Evolutionary conservation across 208 protist species (phyloP), one percentile per base, ranked within the genome.

Genomic region (Crithidia brevicula): DNA sequence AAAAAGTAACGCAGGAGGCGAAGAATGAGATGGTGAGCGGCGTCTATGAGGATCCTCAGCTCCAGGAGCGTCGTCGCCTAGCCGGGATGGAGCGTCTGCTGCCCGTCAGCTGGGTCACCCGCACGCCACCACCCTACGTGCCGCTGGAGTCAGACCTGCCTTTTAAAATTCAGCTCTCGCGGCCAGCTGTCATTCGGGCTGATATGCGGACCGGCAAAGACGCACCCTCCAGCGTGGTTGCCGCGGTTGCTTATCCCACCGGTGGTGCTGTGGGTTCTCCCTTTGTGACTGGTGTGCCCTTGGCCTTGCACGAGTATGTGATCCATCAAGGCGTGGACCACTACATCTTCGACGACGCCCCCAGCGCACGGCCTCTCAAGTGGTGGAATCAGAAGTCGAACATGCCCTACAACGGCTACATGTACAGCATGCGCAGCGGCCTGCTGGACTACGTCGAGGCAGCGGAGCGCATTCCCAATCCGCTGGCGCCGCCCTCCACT

Each of bases 331-430:
- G 91, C 18, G 86, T 92, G 20, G 86, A 91, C 45, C 88, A 94
- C 59, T 96, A 94, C 77, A 63, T 93, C 71, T 93, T 85, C 69
- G 88, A 96, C 65, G 85, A 94, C 63, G 80, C 83, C 56, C 88
- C 91, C 13, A 93, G 82, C 59, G 79, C 85, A 30, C 72, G 88
- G 42, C 88, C 91, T 52, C 77, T 90, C 45, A 92, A 93, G 75
- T 96, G 91, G 89, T 96, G 91, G 91, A 90, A 78, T 56, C 91
- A 96, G 34, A 94, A 93, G 70, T 91, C 83, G 22, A 94, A 93
- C 74, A 84, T 93, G 74, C 91, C 91, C 30, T 96, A 96, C 80
- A 93, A 82, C 62, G 88, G 88, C 18, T 86, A 91, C 65, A 66
- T 96, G 62, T 96, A 92, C 63, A 83, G 64, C 64, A 82, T 88